These are phyloP conservation scores for Amanita thiersii DNA, from an alignment of 768 basidiomycete genomes.

Conservation along the genomic window DNA sequence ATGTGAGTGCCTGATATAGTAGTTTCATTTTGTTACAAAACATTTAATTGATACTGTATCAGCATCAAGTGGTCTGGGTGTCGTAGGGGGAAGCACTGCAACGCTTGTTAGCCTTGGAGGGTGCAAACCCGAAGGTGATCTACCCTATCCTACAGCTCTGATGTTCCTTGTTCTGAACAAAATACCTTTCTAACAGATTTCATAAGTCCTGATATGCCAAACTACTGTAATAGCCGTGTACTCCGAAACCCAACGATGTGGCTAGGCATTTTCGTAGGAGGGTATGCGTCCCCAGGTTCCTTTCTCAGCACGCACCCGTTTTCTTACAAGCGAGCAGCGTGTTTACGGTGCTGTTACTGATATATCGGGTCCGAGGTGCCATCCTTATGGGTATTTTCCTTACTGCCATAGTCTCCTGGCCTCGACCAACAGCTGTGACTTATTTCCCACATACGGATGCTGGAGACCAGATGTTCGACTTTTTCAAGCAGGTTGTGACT, in stretches of 20 bases:
- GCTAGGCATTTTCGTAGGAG: slow-evolving; percentile 83
- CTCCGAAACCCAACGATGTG: slow-evolving; percentile 74
- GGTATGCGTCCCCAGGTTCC: slow-evolving; percentile 32
- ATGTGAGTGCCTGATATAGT: not conserved
- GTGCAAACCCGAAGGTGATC: slow-evolving; percentile 44
- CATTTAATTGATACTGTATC: slow-evolving; percentile 7
- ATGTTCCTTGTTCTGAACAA: no score
- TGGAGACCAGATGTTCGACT: slow-evolving; percentile 71
- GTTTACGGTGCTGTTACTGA: slow-evolving; percentile 70
- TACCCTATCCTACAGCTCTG: not conserved
- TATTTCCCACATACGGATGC: slow-evolving; percentile 66
- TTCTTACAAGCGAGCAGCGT: slow-evolving; percentile 32
- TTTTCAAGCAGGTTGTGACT: slow-evolving; percentile 78
- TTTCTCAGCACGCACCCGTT: not conserved
- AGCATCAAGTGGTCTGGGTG: slow-evolving; percentile 63
- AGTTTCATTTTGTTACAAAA: no score
- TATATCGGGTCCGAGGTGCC: slow-evolving; percentile 79
- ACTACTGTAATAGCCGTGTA: slow-evolving; percentile 57
- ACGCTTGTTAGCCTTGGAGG: slow-evolving; percentile 76
- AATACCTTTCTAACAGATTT: slow-evolving; percentile 27
- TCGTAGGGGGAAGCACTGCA: slow-evolving; percentile 64
- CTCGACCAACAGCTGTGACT: slow-evolving; percentile 72
- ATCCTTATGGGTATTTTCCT: slow-evolving; percentile 79
- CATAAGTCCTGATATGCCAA: slow-evolving; percentile 32
- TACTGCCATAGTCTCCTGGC: slow-evolving; percentile 84